Evolutionary conservation across 768 basidiomycete genomes (phyloP), one percentile per base, ranked within the genome.

Genomic region (Chalciporus pseudorubinellus): DNA sequence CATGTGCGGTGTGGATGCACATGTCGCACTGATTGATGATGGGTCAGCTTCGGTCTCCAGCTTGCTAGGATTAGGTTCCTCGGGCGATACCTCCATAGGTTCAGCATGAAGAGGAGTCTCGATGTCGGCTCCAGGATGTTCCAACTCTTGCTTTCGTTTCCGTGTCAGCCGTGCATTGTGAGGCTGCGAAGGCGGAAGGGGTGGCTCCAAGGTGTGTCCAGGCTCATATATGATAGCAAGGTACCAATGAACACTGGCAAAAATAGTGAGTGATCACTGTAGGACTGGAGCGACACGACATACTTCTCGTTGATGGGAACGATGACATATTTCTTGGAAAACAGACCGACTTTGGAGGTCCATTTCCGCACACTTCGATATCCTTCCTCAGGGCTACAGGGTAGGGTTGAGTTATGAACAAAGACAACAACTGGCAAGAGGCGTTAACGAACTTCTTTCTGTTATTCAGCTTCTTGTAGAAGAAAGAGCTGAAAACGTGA

Each of bases 301-400:
- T 66, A 97, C 95, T 95, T 77, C 69, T 98, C 97, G 60, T 99
- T 98, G 70, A 99, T 97, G 2, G 97, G 97, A 10, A 99, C 81
- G 43, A 99, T 84, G 56, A 99, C 76, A 62, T 89, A 97, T 63
- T 90, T 89, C 79, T 98, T 98, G 56, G 77, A 70, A 69, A 98
- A 99, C 16, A 99, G 66, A 62, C 94, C 80, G 44, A 93, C 73
- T 67, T 88, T 95, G 24, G 84, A 79, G 0, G 95, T 98, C 97
- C 97, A 99, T 68, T 95, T 95, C 28, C 81, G 79, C 43, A 99
- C 92, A 50, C 85, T 89, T 42, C 84, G 72, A 65, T 94, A 98
- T 12, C 87, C 87, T 52, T 83, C 83, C 34, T 81, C 74, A 22
- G 71, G 53, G 49, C 80, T 82, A 59, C 59, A 36, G 49, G n/a